phyloP scores from a whole-genome alignment of 2,329 filamentous ascomycete species.

The Pestalotiopsis sp. region DNA sequence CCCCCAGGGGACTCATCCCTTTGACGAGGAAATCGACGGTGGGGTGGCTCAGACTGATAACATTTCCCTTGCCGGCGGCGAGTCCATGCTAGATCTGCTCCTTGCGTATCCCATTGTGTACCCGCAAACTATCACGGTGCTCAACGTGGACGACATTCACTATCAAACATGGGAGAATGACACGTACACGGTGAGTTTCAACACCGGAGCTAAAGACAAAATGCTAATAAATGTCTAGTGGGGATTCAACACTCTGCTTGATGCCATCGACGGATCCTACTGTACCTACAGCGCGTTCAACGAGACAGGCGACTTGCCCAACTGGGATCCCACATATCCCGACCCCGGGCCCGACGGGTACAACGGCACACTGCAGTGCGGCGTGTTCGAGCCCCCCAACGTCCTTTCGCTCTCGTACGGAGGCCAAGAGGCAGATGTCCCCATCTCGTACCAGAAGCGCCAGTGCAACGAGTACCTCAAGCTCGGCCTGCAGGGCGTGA shows the following conservation, averaged over 20 bases:
- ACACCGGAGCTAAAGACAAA: neutral
- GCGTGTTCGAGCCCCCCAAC: conserved; percentile 33
- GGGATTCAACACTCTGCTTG: conserved; percentile 44
- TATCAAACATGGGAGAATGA: conserved; percentile 31
- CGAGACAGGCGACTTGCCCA: conserved; percentile 43
- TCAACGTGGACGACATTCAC: conserved; percentile 44
- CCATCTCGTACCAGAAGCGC: conserved; percentile 54
- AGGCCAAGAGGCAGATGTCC: conserved; percentile 54
- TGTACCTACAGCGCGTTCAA: conserved; percentile 50
- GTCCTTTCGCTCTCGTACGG: conserved; percentile 58
- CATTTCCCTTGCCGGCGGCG: conserved; percentile 28
- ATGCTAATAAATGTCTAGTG: conserved; percentile 12
- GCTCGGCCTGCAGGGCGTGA: conserved; percentile 28
- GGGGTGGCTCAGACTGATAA: conserved; percentile 23
- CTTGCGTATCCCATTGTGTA: conserved; percentile 40
- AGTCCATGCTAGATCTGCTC: conserved; percentile 40
- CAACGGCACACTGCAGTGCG: conserved; percentile 41
- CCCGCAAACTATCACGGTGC: conserved; percentile 40
- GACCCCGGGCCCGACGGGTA: conserved; percentile 51
- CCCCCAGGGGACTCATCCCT: conserved; percentile 33
- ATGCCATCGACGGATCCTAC: conserved; percentile 53
- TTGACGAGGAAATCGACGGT: conserved; percentile 34
- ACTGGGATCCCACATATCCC: conserved; percentile 46
- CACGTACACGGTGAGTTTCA: conserved; percentile 10
- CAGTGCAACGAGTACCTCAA: conserved; percentile 41